phyloP scores from a whole-genome alignment of 2,329 filamentous ascomycete species.

The Diplodia corticola region DNA sequence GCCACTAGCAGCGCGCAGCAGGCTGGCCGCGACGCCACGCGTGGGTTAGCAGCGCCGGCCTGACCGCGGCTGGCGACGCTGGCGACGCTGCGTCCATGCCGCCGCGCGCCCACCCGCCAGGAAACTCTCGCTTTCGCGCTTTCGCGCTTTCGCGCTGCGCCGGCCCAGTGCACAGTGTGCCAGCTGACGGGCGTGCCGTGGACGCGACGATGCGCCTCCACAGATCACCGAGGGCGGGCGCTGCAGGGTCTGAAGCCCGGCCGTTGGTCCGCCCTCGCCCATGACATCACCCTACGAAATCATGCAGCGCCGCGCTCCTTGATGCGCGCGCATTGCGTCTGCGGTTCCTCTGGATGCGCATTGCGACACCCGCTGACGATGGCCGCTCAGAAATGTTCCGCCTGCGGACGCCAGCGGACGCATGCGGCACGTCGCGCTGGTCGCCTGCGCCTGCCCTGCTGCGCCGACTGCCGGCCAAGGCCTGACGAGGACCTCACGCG shows the following conservation, averaged over 20 bases:
- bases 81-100: not conserved
- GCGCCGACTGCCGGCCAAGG: not conserved
- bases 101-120: not conserved
- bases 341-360: constrained; percentile 7
- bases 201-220: constrained; percentile 15
- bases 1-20: constrained; percentile 16
- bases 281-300: constrained; percentile 17
- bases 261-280: constrained; percentile 11
- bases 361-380: constrained; percentile 14
- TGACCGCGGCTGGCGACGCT: constrained; percentile 1
- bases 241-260: constrained; percentile 17
- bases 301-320: constrained; percentile 14
- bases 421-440: not conserved
- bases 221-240: constrained; percentile 7
- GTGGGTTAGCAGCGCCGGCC: not conserved
- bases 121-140: not conserved
- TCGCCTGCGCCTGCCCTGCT: not conserved
- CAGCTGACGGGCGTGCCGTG: constrained; percentile 7
- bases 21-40: constrained; percentile 12
- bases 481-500: not conserved
- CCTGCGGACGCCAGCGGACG: constrained; percentile 4
- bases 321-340: constrained; percentile 16
- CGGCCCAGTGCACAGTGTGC: too few species aligned
- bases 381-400: constrained; percentile 11
- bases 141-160: not conserved